Conservation (phyloP, 2,329 filamentous ascomycete genomes). For the Colletotrichum chlorophyti region DNA sequence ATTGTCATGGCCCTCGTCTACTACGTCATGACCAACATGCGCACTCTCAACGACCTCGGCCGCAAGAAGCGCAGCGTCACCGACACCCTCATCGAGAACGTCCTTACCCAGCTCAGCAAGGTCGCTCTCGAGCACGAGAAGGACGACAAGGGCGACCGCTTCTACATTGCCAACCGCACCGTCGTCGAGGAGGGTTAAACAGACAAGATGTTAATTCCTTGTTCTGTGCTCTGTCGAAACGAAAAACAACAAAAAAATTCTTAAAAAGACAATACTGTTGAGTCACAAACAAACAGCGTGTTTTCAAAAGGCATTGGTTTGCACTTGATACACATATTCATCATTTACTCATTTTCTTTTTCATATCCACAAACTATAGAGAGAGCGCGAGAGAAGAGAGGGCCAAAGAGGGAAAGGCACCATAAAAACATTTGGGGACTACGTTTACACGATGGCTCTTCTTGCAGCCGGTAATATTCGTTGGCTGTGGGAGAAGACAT, state of each 20-base stretch:
- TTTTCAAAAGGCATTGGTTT: conserved; percentile 12
- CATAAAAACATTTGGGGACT: conserved; percentile 1
- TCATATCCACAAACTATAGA: conserved; percentile 15
- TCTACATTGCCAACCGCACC: conserved; percentile 29
- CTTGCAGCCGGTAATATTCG: neutral
- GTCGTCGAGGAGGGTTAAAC: conserved; percentile 29
- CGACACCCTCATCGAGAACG: conserved; percentile 31
- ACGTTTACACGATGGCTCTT: neutral
- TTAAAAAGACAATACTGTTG: neutral
- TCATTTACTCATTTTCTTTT: neutral
- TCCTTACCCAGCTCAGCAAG: conserved; percentile 68
- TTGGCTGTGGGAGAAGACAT: no score
- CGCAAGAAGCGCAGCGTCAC: conserved; percentile 61
- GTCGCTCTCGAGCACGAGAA: conserved; percentile 65
- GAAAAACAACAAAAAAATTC: neutral
- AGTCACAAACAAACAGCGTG: conserved; percentile 1
- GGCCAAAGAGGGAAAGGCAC: conserved; percentile 5
- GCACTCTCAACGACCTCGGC: conserved; percentile 66
- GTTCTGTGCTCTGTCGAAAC: neutral
- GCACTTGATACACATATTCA: neutral
- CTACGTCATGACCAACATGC: conserved; percentile 65
- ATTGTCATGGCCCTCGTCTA: conserved; percentile 72
- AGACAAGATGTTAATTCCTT: neutral
- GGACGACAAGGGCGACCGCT: conserved; percentile 46
- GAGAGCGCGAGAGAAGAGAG: neutral